Percentiles rank a stretch among this genome's conserved stretches.
These are phyloP conservation scores for Penicillium vulpinum DNA, from an alignment of 2,329 filamentous ascomycete genomes.

Conservation along the genomic window DNA sequence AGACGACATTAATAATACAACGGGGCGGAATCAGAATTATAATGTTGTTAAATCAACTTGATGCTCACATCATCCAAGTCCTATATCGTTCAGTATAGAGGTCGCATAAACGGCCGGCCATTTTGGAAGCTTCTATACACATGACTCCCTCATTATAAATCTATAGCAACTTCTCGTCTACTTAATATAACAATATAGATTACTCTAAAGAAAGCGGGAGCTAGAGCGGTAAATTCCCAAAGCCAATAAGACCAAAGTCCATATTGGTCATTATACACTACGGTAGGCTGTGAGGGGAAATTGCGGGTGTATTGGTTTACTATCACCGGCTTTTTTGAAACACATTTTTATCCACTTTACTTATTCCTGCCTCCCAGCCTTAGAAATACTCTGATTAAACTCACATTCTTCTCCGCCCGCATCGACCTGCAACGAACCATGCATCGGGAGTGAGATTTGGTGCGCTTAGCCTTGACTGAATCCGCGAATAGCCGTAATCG, in stretches of 20 bases:
- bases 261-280: neutral
- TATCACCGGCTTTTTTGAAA: too few relatives aligned
- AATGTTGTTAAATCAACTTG: neutral
- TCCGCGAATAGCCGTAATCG: neutral
- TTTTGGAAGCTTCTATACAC: neutral
- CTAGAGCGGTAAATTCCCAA: neutral
- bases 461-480: neutral
- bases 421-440: neutral
- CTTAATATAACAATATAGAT: neutral
- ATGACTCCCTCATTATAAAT: neutral
- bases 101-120: neutral
- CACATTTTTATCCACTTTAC: neutral
- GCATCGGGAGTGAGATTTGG: neutral
- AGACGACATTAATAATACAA: neutral
- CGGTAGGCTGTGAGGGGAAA: neutral
- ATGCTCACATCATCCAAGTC: neutral
- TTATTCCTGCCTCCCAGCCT: too few relatives aligned
- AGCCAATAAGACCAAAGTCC: neutral
- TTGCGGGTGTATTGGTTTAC: too few relatives aligned
- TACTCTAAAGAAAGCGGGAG: neutral
- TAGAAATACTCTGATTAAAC: neutral
- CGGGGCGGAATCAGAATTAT: too few relatives aligned
- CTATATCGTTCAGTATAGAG: neutral
- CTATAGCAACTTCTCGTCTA: too few relatives aligned
- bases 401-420: neutral